Base-by-base conservation (phyloP, 163 green algal genomes). In the Smithsoniella earleae region DNA sequence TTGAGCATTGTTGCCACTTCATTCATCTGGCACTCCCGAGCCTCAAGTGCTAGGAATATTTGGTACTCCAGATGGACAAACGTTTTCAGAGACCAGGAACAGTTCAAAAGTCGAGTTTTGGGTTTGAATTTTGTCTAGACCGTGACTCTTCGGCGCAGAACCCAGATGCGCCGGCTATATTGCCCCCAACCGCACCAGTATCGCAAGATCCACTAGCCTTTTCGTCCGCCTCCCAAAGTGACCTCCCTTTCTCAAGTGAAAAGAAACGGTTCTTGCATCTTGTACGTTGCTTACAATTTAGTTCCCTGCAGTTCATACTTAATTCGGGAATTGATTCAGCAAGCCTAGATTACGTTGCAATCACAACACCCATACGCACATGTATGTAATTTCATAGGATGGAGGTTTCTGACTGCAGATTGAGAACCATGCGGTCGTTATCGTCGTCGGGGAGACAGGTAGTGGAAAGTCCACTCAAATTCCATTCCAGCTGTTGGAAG, bases 401-500 rank as follows among this genome's bases (percentile, higher is more conserved):
- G 43, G 16, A 18, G 16, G 18, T 54, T 54, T 16, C 16, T 8
- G 52, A 22, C 74, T 88, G 43, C 72, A 86, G 22, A 74, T 90
- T 0, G 81, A 88, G 46, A 66, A 74, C 2, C 83, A 90, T 55
- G 78, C 82, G 0, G 77, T 75, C 0, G 65, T 83, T 1, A 79
- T 90, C 22, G 66, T 90, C 1, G 80, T 88, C n/a, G 85, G 85
- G 2, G 85, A 90, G 74, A 97, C 90, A 2, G 90, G 90, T 34
- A 88, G 82, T 73, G 91, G 91, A 34, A 95, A 95, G 77, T 94
- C 87, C 1, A 96, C 91, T 13, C 88, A 96, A 77, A 81, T 95
- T 0, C 85, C 86, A 36, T 85, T 90, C 65, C 91, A 87, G 73
- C 75, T 96, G n/a, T 75, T 85, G 46, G 30, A 8, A 49, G 34